Base-by-base conservation (phyloP, 2,329 filamentous ascomycete species). In the Fusarium buharicum region DNA sequence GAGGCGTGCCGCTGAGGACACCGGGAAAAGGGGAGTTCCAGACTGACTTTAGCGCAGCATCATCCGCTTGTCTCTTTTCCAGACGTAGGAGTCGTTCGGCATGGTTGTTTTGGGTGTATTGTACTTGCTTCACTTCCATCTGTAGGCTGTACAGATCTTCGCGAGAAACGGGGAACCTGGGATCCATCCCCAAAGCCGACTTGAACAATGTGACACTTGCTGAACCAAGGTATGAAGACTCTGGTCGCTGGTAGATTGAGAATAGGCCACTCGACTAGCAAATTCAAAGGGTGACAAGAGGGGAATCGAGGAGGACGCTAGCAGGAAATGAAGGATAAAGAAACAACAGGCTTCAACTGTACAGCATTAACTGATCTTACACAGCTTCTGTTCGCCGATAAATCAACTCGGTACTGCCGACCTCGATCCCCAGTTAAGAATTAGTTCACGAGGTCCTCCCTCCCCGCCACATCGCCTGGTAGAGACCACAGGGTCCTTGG, bases 21-120 rank as follows among this genome's bases (percentile, higher is more conserved):
- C 89, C 89, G n/a, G 94, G 93, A 73, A 97, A 97, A 14, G 93
- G 93, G 52, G 93, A 96, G 64, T 90, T 89, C 95, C 95, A 99
- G 53, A 96, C 90, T 59, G 91, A 96, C 77, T 94, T 96, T 58
- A 90, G 77, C 28, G 85, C 83, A 45, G 85, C 84, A 76, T 90
- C 86, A 66, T 89, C 87, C 30, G 86, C 86, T 71, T 89, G 86
- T 41, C 86, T 86, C 70, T 87, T 87, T 73, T 90, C 87, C 47
- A 90, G 75, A 61, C 85, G 79, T 58, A 83, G 75, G 50, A 90
- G 74, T 72, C 87, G 79, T 64, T 90, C 87, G 55, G 83, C 81
- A 75, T 90, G 86, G 69, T 81, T 84, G 62, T 77, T 82, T 74
- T 89, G 87, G 59, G 85, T 79, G 72, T 84, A 80, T 68, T 90